Percentiles rank a stretch among this genome's conserved stretches.
Conservation (phyloP, 768 basidiomycete species). For the Lactarius indigo region DNA sequence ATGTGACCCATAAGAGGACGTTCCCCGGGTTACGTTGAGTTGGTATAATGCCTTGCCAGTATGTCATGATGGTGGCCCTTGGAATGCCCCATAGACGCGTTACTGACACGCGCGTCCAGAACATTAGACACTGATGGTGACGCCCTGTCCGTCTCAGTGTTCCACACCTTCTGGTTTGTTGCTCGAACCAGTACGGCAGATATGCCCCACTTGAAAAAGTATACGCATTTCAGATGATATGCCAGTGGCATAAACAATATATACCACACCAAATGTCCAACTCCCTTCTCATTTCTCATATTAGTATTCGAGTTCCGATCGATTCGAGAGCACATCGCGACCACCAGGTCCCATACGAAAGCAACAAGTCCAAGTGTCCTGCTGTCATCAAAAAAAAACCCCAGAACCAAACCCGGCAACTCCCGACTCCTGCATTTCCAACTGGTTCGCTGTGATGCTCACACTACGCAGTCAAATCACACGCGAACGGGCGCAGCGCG, state of each 20-base stretch:
- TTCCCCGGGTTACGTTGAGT: too few relatives aligned
- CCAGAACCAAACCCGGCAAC: not conserved
- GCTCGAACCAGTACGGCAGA: not conserved
- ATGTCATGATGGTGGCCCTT: too few relatives aligned
- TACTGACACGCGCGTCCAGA: too few relatives aligned
- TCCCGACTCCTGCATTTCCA: not conserved
- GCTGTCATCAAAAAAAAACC: not conserved
- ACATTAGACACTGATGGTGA: too few relatives aligned
- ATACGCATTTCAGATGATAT: not conserved
- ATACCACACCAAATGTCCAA: not conserved
- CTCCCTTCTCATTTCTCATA: not conserved
- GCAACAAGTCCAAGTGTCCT: not conserved
- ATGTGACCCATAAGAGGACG: too few relatives aligned
- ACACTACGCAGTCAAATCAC: not conserved
- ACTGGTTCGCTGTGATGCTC: not conserved
- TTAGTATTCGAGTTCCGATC: too few relatives aligned
- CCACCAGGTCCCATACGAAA: not conserved
- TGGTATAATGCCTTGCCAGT: too few relatives aligned
- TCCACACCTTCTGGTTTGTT: not conserved
- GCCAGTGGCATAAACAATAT: not conserved
- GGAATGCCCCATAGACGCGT: too few relatives aligned
- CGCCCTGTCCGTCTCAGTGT: too few relatives aligned
- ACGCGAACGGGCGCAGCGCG: conserved; percentile 33
- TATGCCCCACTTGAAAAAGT: not conserved
- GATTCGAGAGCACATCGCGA: not conserved